Evolutionary conservation across 345 rosid species (phyloP).

Genomic region (Isatis tinctoria): DNA sequence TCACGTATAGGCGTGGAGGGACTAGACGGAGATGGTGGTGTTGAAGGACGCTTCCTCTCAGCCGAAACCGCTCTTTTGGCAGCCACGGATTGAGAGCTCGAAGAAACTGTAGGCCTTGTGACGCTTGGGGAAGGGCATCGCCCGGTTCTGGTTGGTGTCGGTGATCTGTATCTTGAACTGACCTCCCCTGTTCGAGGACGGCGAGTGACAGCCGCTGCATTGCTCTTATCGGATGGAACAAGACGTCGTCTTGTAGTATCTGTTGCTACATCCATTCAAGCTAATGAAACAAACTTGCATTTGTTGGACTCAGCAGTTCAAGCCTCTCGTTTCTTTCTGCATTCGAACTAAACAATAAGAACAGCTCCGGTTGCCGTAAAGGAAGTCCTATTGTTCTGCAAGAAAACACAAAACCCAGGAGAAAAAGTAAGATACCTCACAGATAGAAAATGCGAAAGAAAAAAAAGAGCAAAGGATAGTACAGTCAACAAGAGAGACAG

Average conservation of each 20-base stretch:
- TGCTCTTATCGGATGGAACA: conserved; percentile 72
- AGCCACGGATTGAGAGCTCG: conserved; percentile 47
- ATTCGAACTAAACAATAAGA: conserved; percentile 17
- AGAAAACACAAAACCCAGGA: conserved; percentile 33
- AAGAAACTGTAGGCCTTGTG: conserved; percentile 48
- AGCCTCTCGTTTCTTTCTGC: conserved; percentile 34
- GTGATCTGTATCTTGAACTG: conserved; percentile 83
- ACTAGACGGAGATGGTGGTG: conserved; percentile 60
- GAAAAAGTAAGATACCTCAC: conserved; percentile 43
- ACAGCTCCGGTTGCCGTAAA: conserved; percentile 34
- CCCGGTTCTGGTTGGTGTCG: conserved; percentile 47
- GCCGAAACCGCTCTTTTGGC: conserved; percentile 79
- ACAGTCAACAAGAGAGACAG: conserved; percentile 4
- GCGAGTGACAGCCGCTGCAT: conserved; percentile 40
- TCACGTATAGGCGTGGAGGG: conserved; percentile 77
- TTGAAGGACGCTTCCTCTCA: conserved; percentile 83
- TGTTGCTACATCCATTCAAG: conserved; percentile 72
- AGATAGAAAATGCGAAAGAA: conserved; percentile 26
- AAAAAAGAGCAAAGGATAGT: conserved; percentile 38
- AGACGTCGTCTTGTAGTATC: conserved; percentile 58
- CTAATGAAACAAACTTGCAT: conserved; percentile 52
- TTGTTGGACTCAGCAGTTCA: conserved; percentile 40
- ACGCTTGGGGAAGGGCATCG: conserved; percentile 73
- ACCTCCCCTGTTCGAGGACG: conserved; percentile 65
- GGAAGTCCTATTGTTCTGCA: conserved; percentile 57